Percentiles rank a stretch among this genome's conserved stretches.
These are phyloP conservation scores for Oligophagozyma castellii DNA, from an alignment of 1,139 yeast species.

Conservation along the genomic window DNA sequence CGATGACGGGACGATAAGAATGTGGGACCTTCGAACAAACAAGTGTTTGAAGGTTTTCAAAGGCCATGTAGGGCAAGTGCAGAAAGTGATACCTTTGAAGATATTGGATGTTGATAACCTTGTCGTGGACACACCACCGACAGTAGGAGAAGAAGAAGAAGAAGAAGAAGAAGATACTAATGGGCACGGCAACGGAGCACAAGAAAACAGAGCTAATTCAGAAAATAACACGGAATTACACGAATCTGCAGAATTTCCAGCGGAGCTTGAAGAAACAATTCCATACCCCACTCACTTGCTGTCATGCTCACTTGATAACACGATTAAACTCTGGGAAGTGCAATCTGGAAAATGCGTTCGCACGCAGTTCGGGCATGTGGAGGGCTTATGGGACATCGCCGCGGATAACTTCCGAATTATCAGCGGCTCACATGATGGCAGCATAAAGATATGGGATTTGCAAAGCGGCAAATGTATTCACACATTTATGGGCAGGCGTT, in stretches of 20 bases:
- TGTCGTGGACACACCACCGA: slow-evolving; percentile 24
- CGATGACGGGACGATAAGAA: slow-evolving; percentile 81
- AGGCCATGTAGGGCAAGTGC: slow-evolving; percentile 69
- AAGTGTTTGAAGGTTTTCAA: slow-evolving; percentile 60
- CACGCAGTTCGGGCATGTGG: slow-evolving; percentile 93
- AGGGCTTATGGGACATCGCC: slow-evolving; percentile 93
- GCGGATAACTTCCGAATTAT: slow-evolving; percentile 91
- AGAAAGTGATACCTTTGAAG: slow-evolving; percentile 73
- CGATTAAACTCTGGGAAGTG: slow-evolving; percentile 89
- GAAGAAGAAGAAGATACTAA: slow-evolving; percentile 5
- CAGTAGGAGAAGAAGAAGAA: slow-evolving; percentile 7
- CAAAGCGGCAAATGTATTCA: slow-evolving; percentile 90
- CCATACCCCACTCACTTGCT: slow-evolving; percentile 66
- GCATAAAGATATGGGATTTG: slow-evolving; percentile 89
- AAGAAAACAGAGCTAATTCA: neutral
- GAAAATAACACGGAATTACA: neutral
- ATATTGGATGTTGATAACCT: slow-evolving; percentile 31
- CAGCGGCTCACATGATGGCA: slow-evolving; percentile 85
- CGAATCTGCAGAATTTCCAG: neutral
- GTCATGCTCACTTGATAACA: slow-evolving; percentile 83
- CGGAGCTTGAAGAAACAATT: slow-evolving; percentile 16
- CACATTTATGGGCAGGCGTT: slow-evolving; percentile 54
- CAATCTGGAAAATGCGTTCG: slow-evolving; percentile 75
- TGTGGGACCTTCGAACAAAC: slow-evolving; percentile 86
- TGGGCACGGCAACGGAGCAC: slow-evolving; percentile 5